Evolutionary conservation across 805 yeast species (phyloP).

Genomic region (Hemisphaericaspora nanyangensis): DNA sequence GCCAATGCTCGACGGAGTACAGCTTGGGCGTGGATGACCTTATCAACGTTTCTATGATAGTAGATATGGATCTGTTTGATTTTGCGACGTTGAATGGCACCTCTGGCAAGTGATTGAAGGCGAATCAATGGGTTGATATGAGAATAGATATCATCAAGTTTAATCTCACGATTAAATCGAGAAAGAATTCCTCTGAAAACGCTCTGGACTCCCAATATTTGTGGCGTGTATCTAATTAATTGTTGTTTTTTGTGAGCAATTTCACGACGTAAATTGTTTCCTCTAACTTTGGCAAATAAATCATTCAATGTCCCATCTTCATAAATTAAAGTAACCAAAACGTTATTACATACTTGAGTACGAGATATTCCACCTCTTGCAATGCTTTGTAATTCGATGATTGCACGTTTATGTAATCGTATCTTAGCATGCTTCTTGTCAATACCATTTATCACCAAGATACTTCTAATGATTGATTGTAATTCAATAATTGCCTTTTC

Average conservation of each 20-base stretch:
- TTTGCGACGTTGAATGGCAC: constrained; percentile 37
- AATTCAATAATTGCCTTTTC: constrained; percentile 22
- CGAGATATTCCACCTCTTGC: constrained; percentile 45
- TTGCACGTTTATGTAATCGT: constrained; percentile 2
- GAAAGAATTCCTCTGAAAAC: constrained; percentile 58
- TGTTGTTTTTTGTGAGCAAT: constrained; percentile 15
- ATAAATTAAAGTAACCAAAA: constrained; percentile 37
- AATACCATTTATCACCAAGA: constrained; percentile 23
- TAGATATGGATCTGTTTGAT: constrained; percentile 32
- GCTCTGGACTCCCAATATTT: constrained; percentile 50
- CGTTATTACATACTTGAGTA: constrained; percentile 38
- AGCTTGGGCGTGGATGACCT: constrained; percentile 72
- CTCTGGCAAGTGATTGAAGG: constrained; percentile 57
- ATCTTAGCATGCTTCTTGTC: constrained; percentile 9
- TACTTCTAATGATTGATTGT: constrained; percentile 39
- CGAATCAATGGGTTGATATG: constrained; percentile 34
- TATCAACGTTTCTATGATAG: constrained; percentile 54
- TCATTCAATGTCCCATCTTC: constrained; percentile 35
- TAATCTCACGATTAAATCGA: constrained; percentile 53
- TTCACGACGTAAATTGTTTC: constrained; percentile 32
- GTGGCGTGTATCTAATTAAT: constrained; percentile 13
- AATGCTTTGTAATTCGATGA: constrained; percentile 39
- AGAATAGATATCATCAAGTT: constrained; percentile 50
- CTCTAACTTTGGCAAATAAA: constrained; percentile 44
- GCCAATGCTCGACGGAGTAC: constrained; percentile 63